Conservation (phyloP, 495 filamentous ascomycete species). For the Cercophora sp. region DNA sequence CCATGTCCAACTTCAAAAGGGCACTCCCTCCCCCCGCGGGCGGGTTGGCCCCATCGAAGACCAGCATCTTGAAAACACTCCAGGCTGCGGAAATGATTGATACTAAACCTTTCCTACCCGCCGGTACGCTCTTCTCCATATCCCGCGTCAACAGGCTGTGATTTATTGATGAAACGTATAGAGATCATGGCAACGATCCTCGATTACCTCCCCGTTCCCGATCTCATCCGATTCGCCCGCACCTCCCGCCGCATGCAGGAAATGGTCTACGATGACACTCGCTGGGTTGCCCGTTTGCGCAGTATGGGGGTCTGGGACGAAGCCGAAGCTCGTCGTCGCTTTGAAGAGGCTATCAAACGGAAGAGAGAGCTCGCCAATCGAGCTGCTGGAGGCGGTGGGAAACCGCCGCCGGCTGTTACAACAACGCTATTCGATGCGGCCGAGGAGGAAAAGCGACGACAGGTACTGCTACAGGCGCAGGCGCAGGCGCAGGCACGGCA, state of each 20-base stretch:
- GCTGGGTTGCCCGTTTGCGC: conserved; percentile 83
- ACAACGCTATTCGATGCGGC: conserved; percentile 69
- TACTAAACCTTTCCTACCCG: conserved; percentile 70
- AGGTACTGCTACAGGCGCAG: no score
- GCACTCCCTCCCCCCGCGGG: conserved; percentile 5
- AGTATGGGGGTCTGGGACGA: conserved; percentile 94
- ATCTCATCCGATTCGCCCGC: conserved; percentile 81
- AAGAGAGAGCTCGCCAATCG: conserved; percentile 53
- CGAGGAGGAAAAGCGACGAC: conserved; percentile 52
- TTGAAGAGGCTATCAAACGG: conserved; percentile 68
- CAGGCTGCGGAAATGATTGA: conserved; percentile 73
- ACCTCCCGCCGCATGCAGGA: conserved; percentile 86
- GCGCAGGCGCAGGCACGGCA: conserved; percentile 11
- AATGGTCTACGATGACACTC: conserved; percentile 98
- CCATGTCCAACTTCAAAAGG: conserved; percentile 23
- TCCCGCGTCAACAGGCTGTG: not conserved
- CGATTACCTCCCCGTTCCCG: conserved; percentile 79
- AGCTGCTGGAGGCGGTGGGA: conserved; percentile 1
- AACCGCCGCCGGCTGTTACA: conserved; percentile 21
- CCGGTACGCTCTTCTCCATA: conserved; percentile 50
- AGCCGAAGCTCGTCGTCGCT: conserved; percentile 70
- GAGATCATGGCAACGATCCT: conserved; percentile 88
- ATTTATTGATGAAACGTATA: conserved; percentile 23
- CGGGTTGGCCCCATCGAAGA: conserved; percentile 13
- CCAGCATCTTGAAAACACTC: conserved; percentile 66